phyloP scores from a whole-genome alignment of 495 filamentous ascomycete genomes.

The Penicillium angulare region DNA sequence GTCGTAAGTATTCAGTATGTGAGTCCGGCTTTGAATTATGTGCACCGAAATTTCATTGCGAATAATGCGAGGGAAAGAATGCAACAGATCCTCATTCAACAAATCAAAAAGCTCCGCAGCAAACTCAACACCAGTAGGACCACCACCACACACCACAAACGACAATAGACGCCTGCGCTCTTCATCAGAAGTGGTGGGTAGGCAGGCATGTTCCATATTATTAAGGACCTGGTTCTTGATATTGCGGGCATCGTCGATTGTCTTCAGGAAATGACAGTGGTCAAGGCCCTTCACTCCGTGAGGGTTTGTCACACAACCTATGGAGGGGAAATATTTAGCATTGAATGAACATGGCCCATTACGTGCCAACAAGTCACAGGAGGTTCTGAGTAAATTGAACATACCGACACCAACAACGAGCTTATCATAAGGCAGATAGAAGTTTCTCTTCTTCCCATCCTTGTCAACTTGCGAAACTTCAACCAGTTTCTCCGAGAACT shows the following conservation, averaged over 20 bases:
- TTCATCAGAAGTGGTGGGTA: conserved; percentile 87
- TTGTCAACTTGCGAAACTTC: conserved; percentile 74
- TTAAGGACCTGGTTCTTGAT: conserved; percentile 90
- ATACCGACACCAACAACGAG: conserved; percentile 88
- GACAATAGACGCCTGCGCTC: conserved; percentile 85
- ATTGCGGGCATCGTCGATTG: conserved; percentile 82
- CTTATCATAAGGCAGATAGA: conserved; percentile 98
- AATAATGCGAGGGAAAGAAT: conserved; percentile 81
- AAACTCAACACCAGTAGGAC: conserved; percentile 96
- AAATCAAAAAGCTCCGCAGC: conserved; percentile 95
- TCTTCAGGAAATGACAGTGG: conserved; percentile 91
- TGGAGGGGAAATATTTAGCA: conserved; percentile 1
- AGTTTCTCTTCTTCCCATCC: conserved; percentile 67
- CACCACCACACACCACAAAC: conserved; percentile 92
- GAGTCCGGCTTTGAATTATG: conserved; percentile 86
- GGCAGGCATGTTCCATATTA: conserved; percentile 89
- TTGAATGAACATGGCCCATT: too few species aligned
- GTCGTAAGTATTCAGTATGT: conserved; percentile 98
- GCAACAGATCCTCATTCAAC: conserved; percentile 88
- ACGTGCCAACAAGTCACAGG: too few species aligned
- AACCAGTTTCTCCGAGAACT: conserved; percentile 86
- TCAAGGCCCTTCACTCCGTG: conserved; percentile 96
- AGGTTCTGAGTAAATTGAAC: conserved; percentile 12
- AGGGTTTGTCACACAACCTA: conserved; percentile 84
- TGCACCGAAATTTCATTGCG: conserved; percentile 98